Evolutionary conservation across 192 early-diverging fungal genomes (phyloP).

Genomic region (Backusella parvicylindrica): DNA sequence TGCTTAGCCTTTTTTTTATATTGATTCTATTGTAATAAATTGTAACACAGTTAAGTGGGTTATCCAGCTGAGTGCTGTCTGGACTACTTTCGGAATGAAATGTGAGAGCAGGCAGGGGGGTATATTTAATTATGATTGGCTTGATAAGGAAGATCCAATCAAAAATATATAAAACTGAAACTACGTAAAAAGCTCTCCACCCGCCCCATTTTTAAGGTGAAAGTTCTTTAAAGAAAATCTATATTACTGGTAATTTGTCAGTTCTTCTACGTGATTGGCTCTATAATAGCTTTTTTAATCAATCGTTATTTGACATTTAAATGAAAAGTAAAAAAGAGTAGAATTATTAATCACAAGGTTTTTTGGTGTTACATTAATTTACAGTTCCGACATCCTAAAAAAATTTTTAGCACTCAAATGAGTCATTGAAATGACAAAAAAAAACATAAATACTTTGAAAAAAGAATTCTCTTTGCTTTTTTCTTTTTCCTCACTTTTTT

Average conservation of each 20-base stretch:
- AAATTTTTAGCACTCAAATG: neutral
- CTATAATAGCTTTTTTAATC: neutral
- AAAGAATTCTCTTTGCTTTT: neutral
- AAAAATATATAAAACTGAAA: neutral
- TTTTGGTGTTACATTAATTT: neutral
- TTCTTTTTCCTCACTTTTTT: neutral
- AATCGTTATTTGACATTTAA: neutral
- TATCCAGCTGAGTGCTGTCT: neutral
- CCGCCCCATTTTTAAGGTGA: neutral
- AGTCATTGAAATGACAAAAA: neutral
- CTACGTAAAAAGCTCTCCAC: neutral
- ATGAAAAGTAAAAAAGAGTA: neutral
- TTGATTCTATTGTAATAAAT: neutral
- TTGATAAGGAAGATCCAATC: neutral
- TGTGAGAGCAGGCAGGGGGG: neutral
- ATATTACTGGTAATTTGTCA: neutral
- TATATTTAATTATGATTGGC: neutral
- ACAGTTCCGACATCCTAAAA: neutral
- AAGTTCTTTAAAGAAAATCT: neutral
- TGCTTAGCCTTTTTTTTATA: neutral
- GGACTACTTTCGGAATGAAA: neutral
- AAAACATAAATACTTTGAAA: constrained; percentile 3
- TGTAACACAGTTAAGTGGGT: neutral
- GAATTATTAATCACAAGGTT: constrained; percentile 1
- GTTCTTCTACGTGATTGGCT: neutral